Conservation (phyloP, 768 basidiomycete species). For the Leccinellum luteum region DNA sequence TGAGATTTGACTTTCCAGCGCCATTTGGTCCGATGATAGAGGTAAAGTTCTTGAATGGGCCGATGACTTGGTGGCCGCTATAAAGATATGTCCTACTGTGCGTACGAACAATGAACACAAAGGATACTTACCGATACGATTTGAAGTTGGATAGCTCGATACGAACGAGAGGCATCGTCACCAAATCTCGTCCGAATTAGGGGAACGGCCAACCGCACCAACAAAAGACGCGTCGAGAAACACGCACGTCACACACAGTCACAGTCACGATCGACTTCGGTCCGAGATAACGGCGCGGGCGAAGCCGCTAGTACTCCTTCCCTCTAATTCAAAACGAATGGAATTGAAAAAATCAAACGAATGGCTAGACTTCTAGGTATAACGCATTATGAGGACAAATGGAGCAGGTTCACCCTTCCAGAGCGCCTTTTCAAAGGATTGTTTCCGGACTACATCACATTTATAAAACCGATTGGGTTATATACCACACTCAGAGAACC, state of each 20-base stretch:
- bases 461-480: background rate
- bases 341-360: too few species aligned
- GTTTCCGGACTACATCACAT: background rate
- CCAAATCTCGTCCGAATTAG: too few species aligned
- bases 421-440: background rate
- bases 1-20: constrained; percentile 97
- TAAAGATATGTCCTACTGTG: constrained; percentile 4
- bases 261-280: constrained; percentile 13
- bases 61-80: constrained; percentile 81
- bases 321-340: too few species aligned
- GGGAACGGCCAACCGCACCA: constrained; percentile 15
- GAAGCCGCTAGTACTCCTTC: too few species aligned
- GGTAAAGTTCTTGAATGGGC: constrained; percentile 91
- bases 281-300: too few species aligned
- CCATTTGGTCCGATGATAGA: constrained; percentile 99
- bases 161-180: constrained; percentile 70
- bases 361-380: constrained; percentile 7
- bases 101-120: background rate
- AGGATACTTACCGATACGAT: constrained; percentile 74
- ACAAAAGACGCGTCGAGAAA: constrained; percentile 22
- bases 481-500: constrained; percentile 9
- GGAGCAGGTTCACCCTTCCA: background rate
- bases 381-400: background rate
- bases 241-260: constrained; percentile 26
- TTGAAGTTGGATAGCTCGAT: constrained; percentile 98